phyloP scores from a whole-genome alignment of 371 early-diverging fungal species.

The Apophysomyces variabilis region DNA sequence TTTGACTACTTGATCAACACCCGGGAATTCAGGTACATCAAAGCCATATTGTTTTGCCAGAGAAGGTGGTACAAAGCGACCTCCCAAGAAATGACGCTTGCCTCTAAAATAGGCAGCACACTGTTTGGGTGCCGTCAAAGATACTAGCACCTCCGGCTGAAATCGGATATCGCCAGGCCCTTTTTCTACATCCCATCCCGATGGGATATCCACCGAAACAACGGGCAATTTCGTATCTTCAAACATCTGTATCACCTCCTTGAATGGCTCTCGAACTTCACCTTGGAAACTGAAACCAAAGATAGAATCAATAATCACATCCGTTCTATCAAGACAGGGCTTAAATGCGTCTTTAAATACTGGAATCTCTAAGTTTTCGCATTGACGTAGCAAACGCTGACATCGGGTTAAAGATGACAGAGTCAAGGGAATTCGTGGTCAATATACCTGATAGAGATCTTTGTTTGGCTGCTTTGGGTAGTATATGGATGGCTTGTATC shows the following conservation, averaged over 20 bases:
- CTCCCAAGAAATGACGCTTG: constrained; percentile 84
- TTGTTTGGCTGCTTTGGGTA: constrained; percentile 79
- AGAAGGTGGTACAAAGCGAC: constrained; percentile 81
- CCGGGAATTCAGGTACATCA: constrained; percentile 68
- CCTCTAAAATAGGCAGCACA: constrained; percentile 75
- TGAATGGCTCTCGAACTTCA: constrained; percentile 81
- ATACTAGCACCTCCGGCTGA: constrained; percentile 81
- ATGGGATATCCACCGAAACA: constrained; percentile 90
- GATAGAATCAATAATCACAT: constrained; percentile 86
- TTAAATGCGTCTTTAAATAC: constrained; percentile 53
- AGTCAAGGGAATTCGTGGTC: background rate
- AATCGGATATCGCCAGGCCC: constrained; percentile 64
- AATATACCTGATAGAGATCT: constrained; percentile 63
- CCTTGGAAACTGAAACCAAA: constrained; percentile 93
- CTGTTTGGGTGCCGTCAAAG: constrained; percentile 89
- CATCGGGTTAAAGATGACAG: background rate
- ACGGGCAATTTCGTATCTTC: constrained; percentile 60
- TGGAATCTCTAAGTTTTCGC: constrained; percentile 68
- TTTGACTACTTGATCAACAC: constrained; percentile 65
- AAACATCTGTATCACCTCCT: constrained; percentile 60
- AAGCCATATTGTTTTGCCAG: constrained; percentile 67
- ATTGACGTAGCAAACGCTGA: constrained; percentile 72
- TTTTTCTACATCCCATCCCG: constrained; percentile 92
- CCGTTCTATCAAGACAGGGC: constrained; percentile 40
- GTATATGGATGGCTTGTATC: constrained; percentile 77